Conservation (phyloP, 352 stramenopile genomes). For the Elongisporangium anandrum region DNA sequence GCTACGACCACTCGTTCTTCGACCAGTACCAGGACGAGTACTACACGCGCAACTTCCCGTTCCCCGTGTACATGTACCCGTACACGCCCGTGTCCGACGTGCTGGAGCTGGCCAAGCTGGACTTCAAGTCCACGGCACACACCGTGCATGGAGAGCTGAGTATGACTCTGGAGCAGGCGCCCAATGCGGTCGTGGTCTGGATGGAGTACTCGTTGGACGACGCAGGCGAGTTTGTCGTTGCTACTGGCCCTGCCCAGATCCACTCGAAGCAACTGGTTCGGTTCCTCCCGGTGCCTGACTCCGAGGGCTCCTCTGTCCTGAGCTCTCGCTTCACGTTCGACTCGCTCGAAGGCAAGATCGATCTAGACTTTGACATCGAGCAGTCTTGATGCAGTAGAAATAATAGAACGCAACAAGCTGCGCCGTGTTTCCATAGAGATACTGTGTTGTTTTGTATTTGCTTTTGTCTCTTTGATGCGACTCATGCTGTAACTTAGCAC, state of each 20-base stretch:
- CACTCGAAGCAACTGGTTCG: constrained; percentile 78
- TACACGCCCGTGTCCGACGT: constrained; percentile 32
- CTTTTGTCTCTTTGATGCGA: background rate
- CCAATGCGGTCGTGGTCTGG: constrained; percentile 73
- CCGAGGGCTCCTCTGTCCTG: constrained; percentile 9
- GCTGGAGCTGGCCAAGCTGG: constrained; percentile 43
- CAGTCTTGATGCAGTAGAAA: background rate
- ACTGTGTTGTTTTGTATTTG: background rate
- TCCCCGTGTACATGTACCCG: constrained; percentile 80
- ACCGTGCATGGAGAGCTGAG: constrained; percentile 17
- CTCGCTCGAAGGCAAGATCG: constrained; percentile 53
- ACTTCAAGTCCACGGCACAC: constrained; percentile 39
- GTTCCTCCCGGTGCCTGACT: constrained; percentile 33
- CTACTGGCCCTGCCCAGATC: constrained; percentile 45
- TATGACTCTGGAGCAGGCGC: constrained; percentile 5
- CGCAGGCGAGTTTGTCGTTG: constrained; percentile 33
- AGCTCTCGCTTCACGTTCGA: constrained; percentile 43
- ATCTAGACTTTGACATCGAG: constrained; percentile 37
- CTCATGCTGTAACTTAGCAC: no score
- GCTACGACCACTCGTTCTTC: constrained; percentile 70
- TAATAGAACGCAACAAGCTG: background rate
- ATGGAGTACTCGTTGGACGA: constrained; percentile 59
- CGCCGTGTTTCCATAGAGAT: background rate
- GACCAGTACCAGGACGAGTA: constrained; percentile 71
- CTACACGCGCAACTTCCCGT: constrained; percentile 71